Evolutionary conservation across 208 protist genomes (phyloP).

Genomic region (Trypanosoma boissoni): DNA sequence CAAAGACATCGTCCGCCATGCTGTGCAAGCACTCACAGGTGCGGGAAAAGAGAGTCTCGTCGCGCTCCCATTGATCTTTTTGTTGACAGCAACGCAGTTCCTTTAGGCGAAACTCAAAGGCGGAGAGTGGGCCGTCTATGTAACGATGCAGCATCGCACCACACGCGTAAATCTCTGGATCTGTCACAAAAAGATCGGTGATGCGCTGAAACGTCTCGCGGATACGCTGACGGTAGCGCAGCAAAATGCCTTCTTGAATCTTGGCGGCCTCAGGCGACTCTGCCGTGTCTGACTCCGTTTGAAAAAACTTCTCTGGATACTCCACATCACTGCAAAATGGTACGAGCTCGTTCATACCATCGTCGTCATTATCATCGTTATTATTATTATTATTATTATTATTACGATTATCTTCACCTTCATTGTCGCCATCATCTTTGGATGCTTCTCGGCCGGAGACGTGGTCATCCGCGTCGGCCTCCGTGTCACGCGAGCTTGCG

Average conservation of each 20-base stretch:
- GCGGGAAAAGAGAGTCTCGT: slow-evolving; percentile 43
- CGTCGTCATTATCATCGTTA: slow-evolving; percentile 20
- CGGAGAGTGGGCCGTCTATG: slow-evolving; percentile 68
- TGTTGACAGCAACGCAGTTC: slow-evolving; percentile 80
- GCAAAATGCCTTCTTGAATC: slow-evolving; percentile 36
- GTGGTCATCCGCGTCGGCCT: slow-evolving; percentile 8
- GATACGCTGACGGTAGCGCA: slow-evolving; percentile 68
- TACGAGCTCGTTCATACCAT: slow-evolving; percentile 20
- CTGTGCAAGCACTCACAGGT: slow-evolving; percentile 59
- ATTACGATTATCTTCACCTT: neutral
- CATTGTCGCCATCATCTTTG: slow-evolving; percentile 22
- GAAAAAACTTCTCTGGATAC: slow-evolving; percentile 34
- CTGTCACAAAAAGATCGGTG: slow-evolving; percentile 72
- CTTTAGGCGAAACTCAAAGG: slow-evolving; percentile 69
- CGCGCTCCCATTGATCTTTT: slow-evolving; percentile 81
- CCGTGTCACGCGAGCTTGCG: slow-evolving; percentile 38
- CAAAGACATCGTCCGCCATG: slow-evolving; percentile 41
- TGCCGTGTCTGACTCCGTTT: neutral
- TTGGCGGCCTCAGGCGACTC: slow-evolving; percentile 19
- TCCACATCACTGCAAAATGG: slow-evolving; percentile 38
- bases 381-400: slow-evolving; percentile 10
- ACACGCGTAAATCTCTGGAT: slow-evolving; percentile 80
- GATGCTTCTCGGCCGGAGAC: neutral
- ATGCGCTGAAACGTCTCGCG: slow-evolving; percentile 65
- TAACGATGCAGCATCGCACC: slow-evolving; percentile 57